A percentile compares a stretch with the other conserved stretches of the same genome.
Evolutionary conservation across 2,329 filamentous ascomycete species (phyloP).

Genomic region (Capronia americana): DNA sequence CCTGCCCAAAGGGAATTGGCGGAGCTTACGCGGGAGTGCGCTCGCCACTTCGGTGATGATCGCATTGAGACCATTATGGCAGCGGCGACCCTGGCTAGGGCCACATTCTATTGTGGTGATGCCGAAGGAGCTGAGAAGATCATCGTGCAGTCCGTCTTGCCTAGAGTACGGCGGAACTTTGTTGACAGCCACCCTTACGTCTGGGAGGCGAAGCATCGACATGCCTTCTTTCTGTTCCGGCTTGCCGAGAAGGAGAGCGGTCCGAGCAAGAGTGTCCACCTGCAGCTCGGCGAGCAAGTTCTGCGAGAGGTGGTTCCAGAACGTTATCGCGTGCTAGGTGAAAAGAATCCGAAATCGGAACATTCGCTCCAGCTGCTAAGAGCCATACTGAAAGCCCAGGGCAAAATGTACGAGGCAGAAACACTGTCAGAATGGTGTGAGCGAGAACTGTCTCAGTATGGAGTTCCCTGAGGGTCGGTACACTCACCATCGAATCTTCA

Average conservation of each 20-base stretch:
- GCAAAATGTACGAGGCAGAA: slow-evolving; percentile 21
- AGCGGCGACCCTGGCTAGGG: slow-evolving; percentile 26
- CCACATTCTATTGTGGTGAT: slow-evolving; percentile 26
- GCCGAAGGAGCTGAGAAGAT: slow-evolving; percentile 23
- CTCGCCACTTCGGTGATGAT: slow-evolving; percentile 22
- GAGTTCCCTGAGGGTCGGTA: slow-evolving; percentile 5
- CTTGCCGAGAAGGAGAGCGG: slow-evolving; percentile 25
- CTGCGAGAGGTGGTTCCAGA: slow-evolving; percentile 30
- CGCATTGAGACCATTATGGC: slow-evolving; percentile 34
- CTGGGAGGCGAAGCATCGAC: slow-evolving; percentile 35
- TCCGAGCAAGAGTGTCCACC: slow-evolving; percentile 1
- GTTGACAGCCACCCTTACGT: slow-evolving; percentile 30
- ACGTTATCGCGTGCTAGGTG: slow-evolving; percentile 26
- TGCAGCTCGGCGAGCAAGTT: slow-evolving; percentile 27
- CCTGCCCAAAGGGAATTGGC: slow-evolving; percentile 17
- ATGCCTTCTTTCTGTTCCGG: slow-evolving; percentile 30
- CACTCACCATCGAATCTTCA: slow-evolving; percentile 14
- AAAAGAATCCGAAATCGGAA: slow-evolving; percentile 27
- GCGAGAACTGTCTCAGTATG: slow-evolving; percentile 12
- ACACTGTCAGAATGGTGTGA: slow-evolving; percentile 27
- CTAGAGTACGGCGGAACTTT: slow-evolving; percentile 27
- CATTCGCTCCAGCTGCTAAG: slow-evolving; percentile 27
- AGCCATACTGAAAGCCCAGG: slow-evolving; percentile 25
- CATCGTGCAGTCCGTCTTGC: slow-evolving; percentile 20
- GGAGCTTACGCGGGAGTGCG: slow-evolving; percentile 17